Conservation (phyloP, 2,329 filamentous ascomycete species). For the Phialemonium atrogriseum region DNA sequence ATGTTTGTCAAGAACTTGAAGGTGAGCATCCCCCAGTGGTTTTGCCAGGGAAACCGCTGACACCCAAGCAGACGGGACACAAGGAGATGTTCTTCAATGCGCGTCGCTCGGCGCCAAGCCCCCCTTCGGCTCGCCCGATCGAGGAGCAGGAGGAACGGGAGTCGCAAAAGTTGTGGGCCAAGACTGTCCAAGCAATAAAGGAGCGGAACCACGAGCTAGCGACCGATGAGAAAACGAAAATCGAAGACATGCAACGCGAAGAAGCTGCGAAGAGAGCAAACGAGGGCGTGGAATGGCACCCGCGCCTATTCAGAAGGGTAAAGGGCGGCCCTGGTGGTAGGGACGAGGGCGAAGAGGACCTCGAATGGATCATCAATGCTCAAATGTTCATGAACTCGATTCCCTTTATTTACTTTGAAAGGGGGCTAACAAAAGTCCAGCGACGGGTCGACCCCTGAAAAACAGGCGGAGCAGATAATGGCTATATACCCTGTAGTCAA, state of each 20-base stretch:
- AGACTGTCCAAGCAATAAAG: slow-evolving; percentile 73
- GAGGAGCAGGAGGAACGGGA: slow-evolving; percentile 85
- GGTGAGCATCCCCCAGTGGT: slow-evolving; percentile 35
- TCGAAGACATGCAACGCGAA: slow-evolving; percentile 86
- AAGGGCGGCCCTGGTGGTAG: slow-evolving; percentile 59
- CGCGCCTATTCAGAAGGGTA: slow-evolving; percentile 73
- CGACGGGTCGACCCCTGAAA: slow-evolving; percentile 56
- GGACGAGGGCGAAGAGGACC: slow-evolving; percentile 76
- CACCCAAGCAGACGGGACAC: slow-evolving; percentile 61
- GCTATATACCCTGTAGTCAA: slow-evolving; percentile 77
- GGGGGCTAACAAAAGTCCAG: slow-evolving; percentile 24
- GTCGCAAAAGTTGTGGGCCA: slow-evolving; percentile 80
- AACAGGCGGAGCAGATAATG: slow-evolving; percentile 74
- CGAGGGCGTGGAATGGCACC: slow-evolving; percentile 78
- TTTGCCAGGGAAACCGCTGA: slow-evolving; percentile 5
- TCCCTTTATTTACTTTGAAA: background rate
- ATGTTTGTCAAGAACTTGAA: slow-evolving; percentile 84
- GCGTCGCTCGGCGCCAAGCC: slow-evolving; percentile 64
- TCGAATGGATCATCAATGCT: slow-evolving; percentile 93
- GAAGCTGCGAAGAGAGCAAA: slow-evolving; percentile 75
- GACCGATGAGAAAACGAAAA: slow-evolving; percentile 91
- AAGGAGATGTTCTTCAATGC: slow-evolving; percentile 89
- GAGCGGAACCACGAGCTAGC: slow-evolving; percentile 80
- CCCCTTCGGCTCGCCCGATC: slow-evolving; percentile 66
- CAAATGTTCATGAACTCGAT: slow-evolving; percentile 53